Percentiles rank a stretch among this genome's conserved stretches.
Conservation (phyloP, 129 eudicot genomes). For the Silybum marianum region DNA sequence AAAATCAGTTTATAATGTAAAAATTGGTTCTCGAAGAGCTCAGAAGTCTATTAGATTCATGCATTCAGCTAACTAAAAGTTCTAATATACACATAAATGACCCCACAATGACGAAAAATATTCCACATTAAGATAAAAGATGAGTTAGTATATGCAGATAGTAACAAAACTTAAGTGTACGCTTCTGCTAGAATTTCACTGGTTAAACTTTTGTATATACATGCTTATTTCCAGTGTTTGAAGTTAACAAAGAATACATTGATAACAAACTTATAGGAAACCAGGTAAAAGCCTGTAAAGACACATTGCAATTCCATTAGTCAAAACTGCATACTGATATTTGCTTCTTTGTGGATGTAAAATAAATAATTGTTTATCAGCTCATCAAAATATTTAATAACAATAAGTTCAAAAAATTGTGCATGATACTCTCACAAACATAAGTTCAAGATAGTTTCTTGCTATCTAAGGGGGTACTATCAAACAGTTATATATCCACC, state of each 20-base stretch:
- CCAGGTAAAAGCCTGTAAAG: not conserved
- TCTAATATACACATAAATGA: conserved; percentile 1
- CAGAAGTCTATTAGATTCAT: not conserved
- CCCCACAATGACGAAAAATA: not conserved
- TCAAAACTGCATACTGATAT: not conserved
- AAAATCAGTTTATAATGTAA: conserved; percentile 30
- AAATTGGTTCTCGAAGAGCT: not conserved
- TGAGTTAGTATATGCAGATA: not conserved
- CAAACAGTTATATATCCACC: not conserved
- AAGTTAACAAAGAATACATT: not conserved
- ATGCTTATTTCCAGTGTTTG: not conserved
- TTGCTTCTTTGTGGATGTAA: conserved; percentile 13
- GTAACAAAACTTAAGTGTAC: not conserved
- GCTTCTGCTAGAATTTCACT: not conserved
- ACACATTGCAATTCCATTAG: not conserved
- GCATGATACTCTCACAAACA: not conserved
- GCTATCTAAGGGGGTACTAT: not conserved
- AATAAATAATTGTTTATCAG: not conserved
- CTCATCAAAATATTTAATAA: not conserved
- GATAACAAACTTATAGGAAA: not conserved
- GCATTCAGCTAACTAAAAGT: not conserved
- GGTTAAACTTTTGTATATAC: not conserved
- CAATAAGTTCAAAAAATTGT: not conserved
- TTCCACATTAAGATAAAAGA: conserved; percentile 1
- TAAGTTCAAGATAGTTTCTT: not conserved